Conservation (phyloP, 1,139 yeast species). For the Saccharomyces hybrid region DNA sequence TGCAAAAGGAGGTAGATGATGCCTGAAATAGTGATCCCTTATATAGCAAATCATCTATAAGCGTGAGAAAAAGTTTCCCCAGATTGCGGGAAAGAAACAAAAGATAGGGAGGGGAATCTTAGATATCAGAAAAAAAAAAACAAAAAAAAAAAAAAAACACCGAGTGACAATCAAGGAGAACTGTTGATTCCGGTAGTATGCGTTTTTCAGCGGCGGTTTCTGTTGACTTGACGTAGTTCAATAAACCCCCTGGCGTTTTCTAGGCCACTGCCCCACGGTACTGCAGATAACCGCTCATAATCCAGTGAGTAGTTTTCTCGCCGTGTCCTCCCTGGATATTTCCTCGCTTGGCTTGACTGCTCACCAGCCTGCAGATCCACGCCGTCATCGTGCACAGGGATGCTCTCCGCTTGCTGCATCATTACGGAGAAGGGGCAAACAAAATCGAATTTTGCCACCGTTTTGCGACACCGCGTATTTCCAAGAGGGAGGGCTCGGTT, state of each 20-base stretch:
- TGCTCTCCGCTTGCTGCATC: background rate
- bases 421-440: background rate
- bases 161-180: background rate
- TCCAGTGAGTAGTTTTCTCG: background rate
- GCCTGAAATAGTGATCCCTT: background rate
- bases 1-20: background rate
- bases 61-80: background rate
- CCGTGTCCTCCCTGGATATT: background rate
- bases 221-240: background rate
- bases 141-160: background rate
- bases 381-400: background rate
- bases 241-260: background rate
- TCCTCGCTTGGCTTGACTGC: background rate
- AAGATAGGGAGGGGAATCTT: background rate
- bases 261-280: background rate
- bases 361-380: background rate
- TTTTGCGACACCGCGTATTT: background rate
- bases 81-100: background rate
- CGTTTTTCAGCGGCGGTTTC: background rate
- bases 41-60: background rate
- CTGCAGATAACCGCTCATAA: background rate
- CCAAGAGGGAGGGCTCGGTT: background rate
- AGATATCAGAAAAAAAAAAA: background rate
- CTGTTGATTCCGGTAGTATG: background rate
- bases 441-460: background rate